Evolutionary conservation across 2,329 filamentous ascomycete genomes (phyloP), one percentile per base, ranked within the genome.

Genomic region (Trichophyton simii): DNA sequence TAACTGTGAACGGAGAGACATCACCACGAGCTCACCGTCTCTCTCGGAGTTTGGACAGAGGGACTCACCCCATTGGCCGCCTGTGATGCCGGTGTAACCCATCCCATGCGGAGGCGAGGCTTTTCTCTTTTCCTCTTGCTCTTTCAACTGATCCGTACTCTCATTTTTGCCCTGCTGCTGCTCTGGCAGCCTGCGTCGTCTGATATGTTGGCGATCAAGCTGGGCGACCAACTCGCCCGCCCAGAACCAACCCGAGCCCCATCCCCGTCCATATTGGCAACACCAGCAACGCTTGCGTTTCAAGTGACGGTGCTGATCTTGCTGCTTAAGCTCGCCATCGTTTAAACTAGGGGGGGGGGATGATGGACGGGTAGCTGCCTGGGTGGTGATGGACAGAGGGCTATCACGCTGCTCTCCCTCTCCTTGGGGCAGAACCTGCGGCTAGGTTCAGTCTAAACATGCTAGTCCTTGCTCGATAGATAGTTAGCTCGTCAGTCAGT

Each of bases 261-360:
- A 11, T 6, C 48, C 22, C 22, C 8, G 52, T n/a, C 15, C 52
- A 55, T 36, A 15, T 22, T 22, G 13, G 52, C 34, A 38, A 38
- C 9, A 38, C 34, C 34, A 38, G 34, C 22, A 54, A 54, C 48
- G 22, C 52, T 34, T 55, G 52, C 31, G 52, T 55, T 55, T 55
- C 52, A 55, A 55, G 28, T 55, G 52, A 55, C 52, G 52, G 34
- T 55, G 52, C 28, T 36, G 52, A 55, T 55, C 50, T 34, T 55
- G 52, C 52, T 34, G 34, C 22, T 36, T 20, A 28, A n/a, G 5
- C 28, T 55, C 15, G 13, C 13, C 13, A 7, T 34, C 52, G 41
- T 44, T 44, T 44, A 44, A n/a, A 44, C 15, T 44, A 44, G 18
- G 13, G 7, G 15, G 44, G 44, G 20, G n/a, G 7, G 20, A 20